phyloP scores from a whole-genome alignment of 1,284 basidiomycete genomes.

The Afroboletus lepidellus region DNA sequence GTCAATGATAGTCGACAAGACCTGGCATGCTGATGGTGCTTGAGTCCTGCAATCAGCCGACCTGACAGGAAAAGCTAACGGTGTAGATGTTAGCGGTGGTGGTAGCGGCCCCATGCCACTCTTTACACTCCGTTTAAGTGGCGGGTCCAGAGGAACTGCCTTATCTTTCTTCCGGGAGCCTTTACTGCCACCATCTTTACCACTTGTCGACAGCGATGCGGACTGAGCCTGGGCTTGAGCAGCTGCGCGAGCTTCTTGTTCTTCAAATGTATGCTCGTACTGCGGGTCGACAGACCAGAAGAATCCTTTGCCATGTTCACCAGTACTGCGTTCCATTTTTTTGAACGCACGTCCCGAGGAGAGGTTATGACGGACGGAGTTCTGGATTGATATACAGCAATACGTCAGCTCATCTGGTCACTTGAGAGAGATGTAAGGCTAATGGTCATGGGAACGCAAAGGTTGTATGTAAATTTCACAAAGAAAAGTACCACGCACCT shows the following conservation, averaged over 20 bases:
- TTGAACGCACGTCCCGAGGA: constrained; percentile 86
- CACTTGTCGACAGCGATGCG: constrained; percentile 19
- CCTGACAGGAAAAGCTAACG: constrained; percentile 40
- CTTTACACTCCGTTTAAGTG: constrained; percentile 65
- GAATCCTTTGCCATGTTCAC: constrained; percentile 85
- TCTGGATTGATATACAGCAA: constrained; percentile 44
- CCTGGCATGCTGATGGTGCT: not conserved
- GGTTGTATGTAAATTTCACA: not conserved
- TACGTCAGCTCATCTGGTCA: constrained; percentile 18
- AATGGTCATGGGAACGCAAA: not conserved
- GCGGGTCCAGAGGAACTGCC: constrained; percentile 48
- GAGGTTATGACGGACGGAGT: constrained; percentile 89
- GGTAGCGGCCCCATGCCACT: constrained; percentile 56
- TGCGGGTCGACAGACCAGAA: constrained; percentile 86
- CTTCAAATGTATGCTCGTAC: constrained; percentile 62
- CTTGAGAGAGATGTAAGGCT: not conserved
- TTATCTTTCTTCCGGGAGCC: constrained; percentile 55
- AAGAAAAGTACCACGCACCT: constrained; percentile 50
- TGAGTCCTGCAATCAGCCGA: constrained; percentile 12
- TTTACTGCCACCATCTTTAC: constrained; percentile 32
- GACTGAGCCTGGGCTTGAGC: constrained; percentile 21
- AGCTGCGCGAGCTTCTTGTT: constrained; percentile 60
- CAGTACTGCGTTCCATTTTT: constrained; percentile 80
- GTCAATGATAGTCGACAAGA: constrained; percentile 3
- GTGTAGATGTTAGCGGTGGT: constrained; percentile 63